Base-by-base conservation (phyloP, 768 basidiomycete species). In the Tulasnella sp. region DNA sequence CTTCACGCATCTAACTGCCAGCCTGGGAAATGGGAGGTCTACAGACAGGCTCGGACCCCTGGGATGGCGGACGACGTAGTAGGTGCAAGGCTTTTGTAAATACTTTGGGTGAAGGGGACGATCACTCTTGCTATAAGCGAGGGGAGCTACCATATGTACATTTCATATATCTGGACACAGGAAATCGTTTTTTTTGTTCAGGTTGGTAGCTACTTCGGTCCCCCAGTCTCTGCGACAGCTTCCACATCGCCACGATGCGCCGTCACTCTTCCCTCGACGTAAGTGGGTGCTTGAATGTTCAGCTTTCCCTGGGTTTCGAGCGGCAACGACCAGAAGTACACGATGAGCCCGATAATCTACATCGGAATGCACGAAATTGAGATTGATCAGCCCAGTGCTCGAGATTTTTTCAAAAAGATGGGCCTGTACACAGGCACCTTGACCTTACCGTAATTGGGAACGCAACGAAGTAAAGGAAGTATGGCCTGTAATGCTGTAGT, bases 401-500 rank as follows among this genome's bases (percentile, higher is more conserved):
- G 0, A 36, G 27, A 3, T 7, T 74, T 8, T 2, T 44, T 21
- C 74, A n/a, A n/a, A 39, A n/a, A 46, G 24, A 52, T n/a, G 8
- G 52, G 52, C 24, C 24, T 52, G 44, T 18, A 44, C 44, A 16
- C 52, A 27, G 16, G 14, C 31, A 19, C 48, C 52, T 27, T 8
- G 14, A 42, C 58, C 77, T 71, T 72, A 78, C 77, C 62, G 95
- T 90, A 19, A 95, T 87, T 0, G 85, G 88, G 82, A 93, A 96
- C 0, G 95, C 89, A 80, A 92, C 86, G 85, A 96, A 96, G 87
- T 96, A 96, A 21, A 96, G 88, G 94, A 94, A 96, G 87, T 90
- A 96, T 4, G 95, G 95, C 68, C 86, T 85, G 86, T 90, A 95
- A 82, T 94, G 92, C 94, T 95, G 81, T 76, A 79, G 74, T 24